phyloP scores from a whole-genome alignment of 2,329 filamentous ascomycete species.

The Fusarium albidum region DNA sequence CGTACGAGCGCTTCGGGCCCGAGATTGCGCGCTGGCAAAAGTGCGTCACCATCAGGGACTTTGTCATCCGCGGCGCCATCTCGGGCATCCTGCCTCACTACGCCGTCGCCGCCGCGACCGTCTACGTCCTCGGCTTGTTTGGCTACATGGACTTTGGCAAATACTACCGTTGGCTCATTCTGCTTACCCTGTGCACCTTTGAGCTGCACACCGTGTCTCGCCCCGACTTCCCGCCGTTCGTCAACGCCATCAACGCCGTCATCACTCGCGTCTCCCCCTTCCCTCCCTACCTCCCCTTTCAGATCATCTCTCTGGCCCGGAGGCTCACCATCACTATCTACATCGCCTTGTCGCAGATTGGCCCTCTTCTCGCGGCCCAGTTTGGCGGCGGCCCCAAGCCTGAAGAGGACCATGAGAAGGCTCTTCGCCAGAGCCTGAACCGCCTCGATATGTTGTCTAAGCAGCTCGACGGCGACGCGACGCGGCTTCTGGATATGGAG shows the following conservation, averaged over 20 bases:
- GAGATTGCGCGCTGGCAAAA: constrained; percentile 71
- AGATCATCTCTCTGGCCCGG: constrained; percentile 78
- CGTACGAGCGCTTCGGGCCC: constrained; percentile 89
- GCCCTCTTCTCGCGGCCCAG: constrained; percentile 66
- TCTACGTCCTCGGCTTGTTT: constrained; percentile 69
- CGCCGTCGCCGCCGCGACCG: constrained; percentile 59
- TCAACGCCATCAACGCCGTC: constrained; percentile 56
- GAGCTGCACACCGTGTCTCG: constrained; percentile 66
- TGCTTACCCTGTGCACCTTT: constrained; percentile 61
- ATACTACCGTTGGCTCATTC: constrained; percentile 70
- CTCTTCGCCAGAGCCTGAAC: constrained; percentile 68
- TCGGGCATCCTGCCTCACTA: constrained; percentile 69
- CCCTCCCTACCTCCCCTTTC: constrained; percentile 81
- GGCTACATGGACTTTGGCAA: constrained; percentile 74
- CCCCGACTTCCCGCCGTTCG: constrained; percentile 57
- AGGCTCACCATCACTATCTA: constrained; percentile 81
- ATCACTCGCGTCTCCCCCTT: constrained; percentile 52
- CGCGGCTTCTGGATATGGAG: constrained; percentile 77
- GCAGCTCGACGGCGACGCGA: constrained; percentile 73
- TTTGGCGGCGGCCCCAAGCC: constrained; percentile 37
- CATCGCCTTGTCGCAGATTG: constrained; percentile 84
- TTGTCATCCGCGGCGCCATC: constrained; percentile 70
- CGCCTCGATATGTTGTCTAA: constrained; percentile 69
- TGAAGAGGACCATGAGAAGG: constrained; percentile 54
- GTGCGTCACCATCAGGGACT: constrained; percentile 76